Base-by-base conservation (phyloP, 2,329 filamentous ascomycete species). In the Aspergillus floridensis region DNA sequence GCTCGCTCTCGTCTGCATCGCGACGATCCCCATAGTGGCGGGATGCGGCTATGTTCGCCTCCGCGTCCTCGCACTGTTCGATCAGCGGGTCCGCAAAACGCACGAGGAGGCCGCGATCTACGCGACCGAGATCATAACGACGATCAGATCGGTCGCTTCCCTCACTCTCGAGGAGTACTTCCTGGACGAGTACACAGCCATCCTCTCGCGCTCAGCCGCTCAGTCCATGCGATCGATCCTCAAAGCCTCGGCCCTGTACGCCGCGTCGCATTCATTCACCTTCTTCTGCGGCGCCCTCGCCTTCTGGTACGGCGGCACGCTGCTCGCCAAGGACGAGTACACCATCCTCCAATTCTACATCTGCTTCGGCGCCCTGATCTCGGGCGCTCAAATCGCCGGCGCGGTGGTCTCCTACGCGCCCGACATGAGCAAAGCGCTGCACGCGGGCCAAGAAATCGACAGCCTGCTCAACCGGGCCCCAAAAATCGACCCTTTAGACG, bases 241-340 rank as follows among this genome's bases (percentile, higher is more conserved):
- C 19, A 65, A 64, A 52, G 68, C 65, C n/a, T 69, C 68, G 41
- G 57, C 68, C 7, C 68, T 71, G 52, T 74, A 70, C 49, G 63
- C 68, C 2, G 44, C 67, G n/a, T 69, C 68, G 0, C 71, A 73
- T 55, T 73, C 67, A 1, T 62, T 70, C 26, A 38, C 21, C 2
- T 63, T 63, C 10, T 55, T 67, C 51, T 65, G 60, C 14, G 64
- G 66, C 49, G 67, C 61, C 12, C 54, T 88, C 31, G 81, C 84
- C 58, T 86, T 88, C 66, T 89, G 84, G 81, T 90, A 89, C 62
- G 87, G 86, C 47, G 85, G 83, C 2, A 79, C 74, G 12, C 79
- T 88, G n/a, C 67, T 89, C 12, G 74, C 77, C 0, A 71, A 68
- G 16, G 74, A 78, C 5, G 82, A 88, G 66, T 74, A 73, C 47